Percentiles rank a stretch among this genome's conserved stretches.
These are phyloP conservation scores for Acanthamoeba healyi DNA, from an alignment of 208 protist genomes.

Conservation along the genomic window DNA sequence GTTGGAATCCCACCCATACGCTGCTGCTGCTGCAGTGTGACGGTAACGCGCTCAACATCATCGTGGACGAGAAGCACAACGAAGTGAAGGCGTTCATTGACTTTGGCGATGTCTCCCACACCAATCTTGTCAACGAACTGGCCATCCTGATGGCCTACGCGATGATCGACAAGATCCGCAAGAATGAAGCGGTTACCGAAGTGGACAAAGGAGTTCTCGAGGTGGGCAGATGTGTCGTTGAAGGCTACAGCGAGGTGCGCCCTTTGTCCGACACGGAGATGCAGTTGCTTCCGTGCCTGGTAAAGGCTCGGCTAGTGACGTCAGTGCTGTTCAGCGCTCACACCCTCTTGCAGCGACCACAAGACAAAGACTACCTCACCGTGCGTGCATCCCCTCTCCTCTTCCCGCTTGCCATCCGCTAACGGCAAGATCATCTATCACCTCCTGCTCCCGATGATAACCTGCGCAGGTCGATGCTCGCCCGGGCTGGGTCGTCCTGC, in stretches of 20 bases:
- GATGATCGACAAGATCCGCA: slow-evolving; percentile 64
- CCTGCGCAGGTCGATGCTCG: slow-evolving; percentile 6
- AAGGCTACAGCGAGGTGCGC: not conserved
- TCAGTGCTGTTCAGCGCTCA: slow-evolving; percentile 38
- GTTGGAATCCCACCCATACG: no score
- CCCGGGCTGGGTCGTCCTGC: slow-evolving; percentile 3
- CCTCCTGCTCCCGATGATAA: not conserved
- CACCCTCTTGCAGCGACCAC: not conserved
- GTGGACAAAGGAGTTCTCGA: not conserved
- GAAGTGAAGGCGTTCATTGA: slow-evolving; percentile 72
- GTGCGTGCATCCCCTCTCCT: not conserved
- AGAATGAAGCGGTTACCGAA: not conserved
- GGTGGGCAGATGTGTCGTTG: not conserved
- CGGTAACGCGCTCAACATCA: slow-evolving; percentile 65
- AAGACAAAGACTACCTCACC: slow-evolving; percentile 48
- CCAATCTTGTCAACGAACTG: slow-evolving; percentile 28
- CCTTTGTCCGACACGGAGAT: slow-evolving; percentile 1
- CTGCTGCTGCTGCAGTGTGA: slow-evolving; percentile 53
- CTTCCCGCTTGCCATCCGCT: not conserved
- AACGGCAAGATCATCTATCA: not conserved
- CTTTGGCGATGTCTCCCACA: slow-evolving; percentile 58
- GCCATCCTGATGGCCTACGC: slow-evolving; percentile 68
- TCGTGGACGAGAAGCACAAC: not conserved
- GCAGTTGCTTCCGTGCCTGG: slow-evolving; percentile 1
- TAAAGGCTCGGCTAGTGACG: not conserved